phyloP scores from a whole-genome alignment of 106 monocot genomes.

The Chionographis japonica region DNA sequence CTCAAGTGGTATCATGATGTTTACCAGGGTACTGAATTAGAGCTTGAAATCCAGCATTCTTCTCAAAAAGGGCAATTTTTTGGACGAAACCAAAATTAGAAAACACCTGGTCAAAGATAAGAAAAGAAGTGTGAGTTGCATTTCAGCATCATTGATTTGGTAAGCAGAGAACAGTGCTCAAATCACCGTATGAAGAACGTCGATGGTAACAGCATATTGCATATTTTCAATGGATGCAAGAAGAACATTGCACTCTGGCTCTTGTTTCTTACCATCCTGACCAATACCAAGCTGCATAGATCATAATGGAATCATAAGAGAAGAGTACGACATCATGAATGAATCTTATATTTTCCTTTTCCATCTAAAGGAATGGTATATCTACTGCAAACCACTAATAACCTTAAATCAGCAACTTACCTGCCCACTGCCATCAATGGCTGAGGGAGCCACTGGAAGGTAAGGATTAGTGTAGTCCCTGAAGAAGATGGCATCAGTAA shows the following conservation, averaged over 20 bases:
- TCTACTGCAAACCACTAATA: too few relatives aligned
- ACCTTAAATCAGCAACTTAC: slow-evolving; percentile 4
- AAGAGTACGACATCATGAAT: neutral
- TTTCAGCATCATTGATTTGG: neutral
- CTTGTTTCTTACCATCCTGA: slow-evolving; percentile 40
- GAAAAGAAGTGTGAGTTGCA: neutral
- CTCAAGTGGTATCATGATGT: neutral
- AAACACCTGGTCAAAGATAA: slow-evolving; percentile 30
- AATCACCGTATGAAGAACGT: slow-evolving; percentile 45
- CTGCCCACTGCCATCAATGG: slow-evolving; percentile 39
- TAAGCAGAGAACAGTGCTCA: neutral
- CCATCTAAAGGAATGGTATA: too few relatives aligned
- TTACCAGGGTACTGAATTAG: slow-evolving; percentile 58
- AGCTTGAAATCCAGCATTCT: slow-evolving; percentile 54
- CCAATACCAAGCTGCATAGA: slow-evolving; percentile 11
- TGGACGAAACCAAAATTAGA: slow-evolving; percentile 53
- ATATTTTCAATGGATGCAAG: slow-evolving; percentile 59
- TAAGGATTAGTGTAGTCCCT: slow-evolving; percentile 63
- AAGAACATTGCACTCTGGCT: slow-evolving; percentile 52
- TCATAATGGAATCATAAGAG: neutral
- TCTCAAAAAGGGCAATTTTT: slow-evolving; percentile 62
- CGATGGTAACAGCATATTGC: slow-evolving; percentile 57
- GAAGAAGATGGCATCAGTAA: slow-evolving; percentile 5
- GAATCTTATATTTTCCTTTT: too few relatives aligned
- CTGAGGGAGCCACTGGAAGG: slow-evolving; percentile 51